Evolutionary conservation across 441 rosid species (phyloP).

Genomic region (Populus hybrid): DNA sequence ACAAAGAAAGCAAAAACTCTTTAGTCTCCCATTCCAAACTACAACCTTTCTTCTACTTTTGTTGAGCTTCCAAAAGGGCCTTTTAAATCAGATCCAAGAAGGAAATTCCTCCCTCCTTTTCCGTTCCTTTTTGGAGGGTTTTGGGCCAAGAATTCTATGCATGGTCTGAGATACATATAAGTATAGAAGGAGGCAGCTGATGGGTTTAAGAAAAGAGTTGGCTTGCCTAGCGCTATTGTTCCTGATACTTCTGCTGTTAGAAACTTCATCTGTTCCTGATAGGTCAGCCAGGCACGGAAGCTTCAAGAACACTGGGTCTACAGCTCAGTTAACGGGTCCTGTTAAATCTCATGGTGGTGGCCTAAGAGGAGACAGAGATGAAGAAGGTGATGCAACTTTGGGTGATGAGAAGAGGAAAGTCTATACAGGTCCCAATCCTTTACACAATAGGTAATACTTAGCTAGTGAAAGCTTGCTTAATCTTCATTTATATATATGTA

Average conservation of each 20-base stretch:
- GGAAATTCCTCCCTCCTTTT: background rate
- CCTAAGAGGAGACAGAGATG: slow-evolving; percentile 22
- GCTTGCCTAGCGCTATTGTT: slow-evolving; percentile 32
- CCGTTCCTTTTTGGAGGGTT: background rate
- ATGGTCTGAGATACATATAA: slow-evolving; percentile 12
- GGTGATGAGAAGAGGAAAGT: slow-evolving; percentile 72
- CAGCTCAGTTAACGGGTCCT: slow-evolving; percentile 17
- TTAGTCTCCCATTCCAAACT: background rate
- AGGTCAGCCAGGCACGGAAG: slow-evolving; percentile 34
- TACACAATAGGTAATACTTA: slow-evolving; percentile 52
- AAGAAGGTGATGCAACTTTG: slow-evolving; percentile 35
- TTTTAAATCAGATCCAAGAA: slow-evolving; percentile 11
- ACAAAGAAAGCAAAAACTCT: background rate
- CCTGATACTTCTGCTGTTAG: slow-evolving; percentile 35
- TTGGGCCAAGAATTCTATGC: slow-evolving; percentile 15
- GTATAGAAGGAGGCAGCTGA: slow-evolving; percentile 24
- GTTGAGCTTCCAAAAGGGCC: background rate
- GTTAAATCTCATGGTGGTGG: slow-evolving; percentile 28
- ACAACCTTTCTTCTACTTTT: slow-evolving; percentile 12
- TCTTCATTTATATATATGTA: background rate
- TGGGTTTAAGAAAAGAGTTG: slow-evolving; percentile 39
- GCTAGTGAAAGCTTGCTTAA: background rate
- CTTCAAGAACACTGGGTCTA: slow-evolving; percentile 31
- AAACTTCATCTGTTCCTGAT: slow-evolving; percentile 23
- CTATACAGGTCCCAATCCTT: slow-evolving; percentile 83